These are phyloP conservation scores for Albophoma yamanashiensis DNA, from an alignment of 2,329 filamentous ascomycete genomes.

Conservation along the genomic window DNA sequence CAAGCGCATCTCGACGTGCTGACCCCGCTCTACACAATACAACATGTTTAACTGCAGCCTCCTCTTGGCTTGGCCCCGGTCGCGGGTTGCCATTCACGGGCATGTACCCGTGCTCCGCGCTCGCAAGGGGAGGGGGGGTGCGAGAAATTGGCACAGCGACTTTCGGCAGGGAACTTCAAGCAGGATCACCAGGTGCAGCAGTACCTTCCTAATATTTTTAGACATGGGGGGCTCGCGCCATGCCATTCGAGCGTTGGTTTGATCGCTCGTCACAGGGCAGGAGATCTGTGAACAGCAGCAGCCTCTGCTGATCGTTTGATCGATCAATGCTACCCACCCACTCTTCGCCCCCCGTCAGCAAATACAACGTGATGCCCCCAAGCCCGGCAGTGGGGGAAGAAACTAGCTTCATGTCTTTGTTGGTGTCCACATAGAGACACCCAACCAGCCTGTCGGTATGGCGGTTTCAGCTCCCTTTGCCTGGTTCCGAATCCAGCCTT, in stretches of 20 bases:
- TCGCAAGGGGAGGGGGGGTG: not conserved
- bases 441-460: not conserved
- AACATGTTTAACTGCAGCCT: not conserved
- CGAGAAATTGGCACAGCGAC: not conserved
- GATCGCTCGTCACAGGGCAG: not conserved
- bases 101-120: constrained; percentile 1
- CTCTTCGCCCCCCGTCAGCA: not conserved
- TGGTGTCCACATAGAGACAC: not conserved
- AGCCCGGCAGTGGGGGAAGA: not conserved
- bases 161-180: not conserved
- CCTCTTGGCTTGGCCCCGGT: not conserved
- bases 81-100: not conserved
- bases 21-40: not conserved
- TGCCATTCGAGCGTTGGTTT: not conserved
- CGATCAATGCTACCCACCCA: not conserved
- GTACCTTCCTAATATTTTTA: not conserved
- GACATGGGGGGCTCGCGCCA: not conserved
- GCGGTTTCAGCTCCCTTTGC: not conserved
- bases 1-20: not conserved
- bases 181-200: not conserved
- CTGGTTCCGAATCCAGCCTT: not conserved
- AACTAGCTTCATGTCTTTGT: not conserved
- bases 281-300: not conserved
- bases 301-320: not conserved
- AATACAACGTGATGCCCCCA: not conserved